Percentiles rank a stretch among this genome's conserved stretches.
Conservation (phyloP, 495 filamentous ascomycete species). For the Xylaria venustula region DNA sequence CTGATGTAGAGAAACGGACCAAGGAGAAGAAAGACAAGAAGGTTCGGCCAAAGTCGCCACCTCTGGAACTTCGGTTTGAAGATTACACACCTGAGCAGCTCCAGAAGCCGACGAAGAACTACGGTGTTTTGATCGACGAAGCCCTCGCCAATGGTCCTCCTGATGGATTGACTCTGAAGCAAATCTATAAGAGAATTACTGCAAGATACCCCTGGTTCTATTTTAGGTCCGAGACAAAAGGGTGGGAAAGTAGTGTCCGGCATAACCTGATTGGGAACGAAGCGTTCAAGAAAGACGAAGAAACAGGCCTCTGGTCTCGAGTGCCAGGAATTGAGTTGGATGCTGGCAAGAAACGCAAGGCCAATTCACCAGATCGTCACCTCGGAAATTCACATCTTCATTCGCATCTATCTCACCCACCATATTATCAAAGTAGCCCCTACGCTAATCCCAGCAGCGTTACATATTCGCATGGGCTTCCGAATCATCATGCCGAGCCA, state of each 20-base stretch:
- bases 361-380: conserved; percentile 43
- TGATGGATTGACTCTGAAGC: conserved; percentile 77
- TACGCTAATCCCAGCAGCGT: conserved; percentile 24
- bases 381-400: conserved; percentile 27
- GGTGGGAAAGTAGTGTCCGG: conserved; percentile 96
- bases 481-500: conserved; percentile 23
- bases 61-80: conserved; percentile 60
- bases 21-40: conserved; percentile 61
- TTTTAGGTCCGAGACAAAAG: conserved; percentile 74
- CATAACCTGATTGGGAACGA: conserved; percentile 91
- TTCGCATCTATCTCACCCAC: conserved; percentile 25
- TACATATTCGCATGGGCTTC: conserved; percentile 20
- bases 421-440: conserved; percentile 29
- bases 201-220: conserved; percentile 88
- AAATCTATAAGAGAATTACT: conserved; percentile 90
- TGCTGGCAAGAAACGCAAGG: conserved; percentile 52
- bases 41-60: conserved; percentile 55
- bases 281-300: conserved; percentile 81
- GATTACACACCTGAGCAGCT: conserved; percentile 84
- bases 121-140: conserved; percentile 88
- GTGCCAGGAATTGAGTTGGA: conserved; percentile 52
- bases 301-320: conserved; percentile 47
- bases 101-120: conserved; percentile 79
- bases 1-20: conserved; percentile 45
- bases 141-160: conserved; percentile 70